These are phyloP conservation scores for Dalechampia spathulata DNA, from an alignment of 441 rosid genomes.

Conservation along the genomic window DNA sequence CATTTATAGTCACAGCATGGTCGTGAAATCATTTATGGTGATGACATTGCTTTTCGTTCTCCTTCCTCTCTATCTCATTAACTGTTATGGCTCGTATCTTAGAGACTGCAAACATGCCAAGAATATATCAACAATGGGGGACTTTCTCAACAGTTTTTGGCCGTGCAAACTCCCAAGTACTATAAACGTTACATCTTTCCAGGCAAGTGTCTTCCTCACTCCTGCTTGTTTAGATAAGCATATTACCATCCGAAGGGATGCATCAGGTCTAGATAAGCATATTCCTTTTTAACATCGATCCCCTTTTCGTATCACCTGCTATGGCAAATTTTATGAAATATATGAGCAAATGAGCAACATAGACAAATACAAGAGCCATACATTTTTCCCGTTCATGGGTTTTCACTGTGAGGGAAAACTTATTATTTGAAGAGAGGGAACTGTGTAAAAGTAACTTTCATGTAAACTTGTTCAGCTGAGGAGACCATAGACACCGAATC, in stretches of 20 bases:
- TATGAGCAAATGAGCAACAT: no score
- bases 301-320: not conserved
- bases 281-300: no score
- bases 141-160: slow-evolving; percentile 43
- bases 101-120: slow-evolving; percentile 57
- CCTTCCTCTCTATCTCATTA: not conserved
- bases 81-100: slow-evolving; percentile 12
- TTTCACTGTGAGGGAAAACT: not conserved
- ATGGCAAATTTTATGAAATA: not conserved
- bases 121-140: slow-evolving; percentile 46
- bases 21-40: slow-evolving; percentile 12
- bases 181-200: slow-evolving; percentile 65
- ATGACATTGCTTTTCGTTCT: not conserved
- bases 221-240: not conserved
- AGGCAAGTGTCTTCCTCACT: slow-evolving; percentile 34
- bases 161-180: slow-evolving; percentile 39
- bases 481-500: slow-evolving; percentile 18
- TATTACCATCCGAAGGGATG: not conserved
- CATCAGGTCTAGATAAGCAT: no score
- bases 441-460: not conserved
- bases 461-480: slow-evolving; percentile 25
- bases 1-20: not conserved
- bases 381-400: not conserved
- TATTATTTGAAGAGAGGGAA: not conserved
- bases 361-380: not conserved